phyloP scores from a whole-genome alignment of 2,329 filamentous ascomycete genomes.

The Aspergillus japonicus region DNA sequence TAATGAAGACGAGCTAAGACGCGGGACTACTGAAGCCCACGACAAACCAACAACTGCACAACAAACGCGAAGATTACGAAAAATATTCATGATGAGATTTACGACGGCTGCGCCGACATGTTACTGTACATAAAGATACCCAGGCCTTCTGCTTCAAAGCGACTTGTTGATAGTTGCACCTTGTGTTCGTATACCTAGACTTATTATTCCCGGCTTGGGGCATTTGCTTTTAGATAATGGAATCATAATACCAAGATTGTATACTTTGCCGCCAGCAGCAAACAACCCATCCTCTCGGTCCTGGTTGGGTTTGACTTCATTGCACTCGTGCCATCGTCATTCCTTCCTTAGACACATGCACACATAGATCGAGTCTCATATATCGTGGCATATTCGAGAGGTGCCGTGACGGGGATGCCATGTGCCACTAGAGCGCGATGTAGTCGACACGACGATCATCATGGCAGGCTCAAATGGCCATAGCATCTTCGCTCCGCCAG shows the following conservation, averaged over 20 bases:
- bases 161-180: neutral
- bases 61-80: neutral
- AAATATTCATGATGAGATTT: neutral
- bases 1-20: neutral
- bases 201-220: neutral
- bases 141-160: neutral
- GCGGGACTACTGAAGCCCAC: neutral
- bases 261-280: neutral
- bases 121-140: slow-evolving; percentile 5
- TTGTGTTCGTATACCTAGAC: neutral
- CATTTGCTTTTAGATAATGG: neutral
- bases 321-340: no score
- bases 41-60: neutral
- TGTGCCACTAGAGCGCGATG: no score
- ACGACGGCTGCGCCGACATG: neutral
- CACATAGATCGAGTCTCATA: no score
- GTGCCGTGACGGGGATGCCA: no score
- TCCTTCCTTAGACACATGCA: no score
- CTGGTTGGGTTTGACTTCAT: no score
- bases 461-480: no score
- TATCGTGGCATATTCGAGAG: no score
- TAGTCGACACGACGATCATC: no score
- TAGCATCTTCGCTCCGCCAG: no score
- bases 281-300: no score
- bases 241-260: neutral